Conservation (phyloP, 2,329 filamentous ascomycete genomes). For the Exophiala lecanii-corni region DNA sequence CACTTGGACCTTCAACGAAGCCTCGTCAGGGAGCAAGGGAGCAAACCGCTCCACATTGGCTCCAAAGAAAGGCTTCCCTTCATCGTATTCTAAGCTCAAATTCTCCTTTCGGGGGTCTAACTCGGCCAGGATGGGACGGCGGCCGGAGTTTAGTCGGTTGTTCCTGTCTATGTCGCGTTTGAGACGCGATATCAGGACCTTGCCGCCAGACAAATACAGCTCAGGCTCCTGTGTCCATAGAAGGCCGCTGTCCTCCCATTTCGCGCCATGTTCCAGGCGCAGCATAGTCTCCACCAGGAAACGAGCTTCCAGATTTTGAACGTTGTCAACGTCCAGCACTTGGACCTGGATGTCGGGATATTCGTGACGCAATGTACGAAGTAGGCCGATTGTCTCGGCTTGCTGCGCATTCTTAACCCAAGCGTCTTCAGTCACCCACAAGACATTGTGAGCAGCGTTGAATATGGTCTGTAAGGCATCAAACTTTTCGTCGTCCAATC, state of each 20-base stretch:
- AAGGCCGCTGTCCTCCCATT: slow-evolving; percentile 11
- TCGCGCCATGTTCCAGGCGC: slow-evolving; percentile 1
- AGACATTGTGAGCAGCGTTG: slow-evolving; percentile 1
- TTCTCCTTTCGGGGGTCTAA: no score
- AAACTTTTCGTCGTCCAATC: slow-evolving; percentile 3
- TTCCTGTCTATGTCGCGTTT: slow-evolving; percentile 19
- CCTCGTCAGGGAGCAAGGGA: no score
- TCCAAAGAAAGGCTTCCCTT: no score
- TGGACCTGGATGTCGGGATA: slow-evolving; percentile 7
- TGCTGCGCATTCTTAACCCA: not conserved
- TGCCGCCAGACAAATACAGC: slow-evolving; percentile 26
- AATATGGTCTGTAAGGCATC: slow-evolving; percentile 4
- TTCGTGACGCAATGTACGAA: slow-evolving; percentile 6
- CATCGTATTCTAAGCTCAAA: no score
- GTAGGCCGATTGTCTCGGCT: slow-evolving; percentile 1
- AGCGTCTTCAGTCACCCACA: slow-evolving; percentile 5
- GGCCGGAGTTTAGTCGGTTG: slow-evolving; percentile 26
- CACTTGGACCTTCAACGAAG: slow-evolving; percentile 4
- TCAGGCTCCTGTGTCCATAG: slow-evolving; percentile 33
- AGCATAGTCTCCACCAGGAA: not conserved
- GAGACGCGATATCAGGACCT: slow-evolving; percentile 30
- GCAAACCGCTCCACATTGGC: no score
- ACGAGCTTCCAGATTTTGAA: not conserved
- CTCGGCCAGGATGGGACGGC: not conserved
- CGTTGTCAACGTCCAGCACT: slow-evolving; percentile 3